Conservation (phyloP, 1,139 yeast genomes). For the Magnusiomyces suaveolens region DNA sequence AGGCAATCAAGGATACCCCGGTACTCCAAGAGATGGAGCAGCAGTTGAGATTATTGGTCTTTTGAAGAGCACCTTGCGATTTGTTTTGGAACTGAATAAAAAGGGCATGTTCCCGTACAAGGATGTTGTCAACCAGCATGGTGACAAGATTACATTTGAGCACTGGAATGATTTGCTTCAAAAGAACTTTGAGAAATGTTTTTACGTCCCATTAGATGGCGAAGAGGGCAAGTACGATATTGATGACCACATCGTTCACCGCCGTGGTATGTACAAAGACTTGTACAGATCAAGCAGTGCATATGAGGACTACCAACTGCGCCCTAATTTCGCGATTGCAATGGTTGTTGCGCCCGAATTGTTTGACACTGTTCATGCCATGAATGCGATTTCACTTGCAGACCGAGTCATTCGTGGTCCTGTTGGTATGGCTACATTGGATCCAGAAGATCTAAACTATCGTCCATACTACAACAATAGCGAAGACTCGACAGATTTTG, state of each 20-base stretch:
- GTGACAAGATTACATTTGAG: conserved; percentile 41
- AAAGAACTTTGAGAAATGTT: conserved; percentile 67
- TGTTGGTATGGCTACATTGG: conserved; percentile 83
- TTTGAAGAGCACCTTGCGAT: conserved; percentile 71
- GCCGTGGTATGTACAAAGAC: conserved; percentile 93
- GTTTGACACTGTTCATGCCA: conserved; percentile 53
- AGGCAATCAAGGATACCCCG: conserved; percentile 80
- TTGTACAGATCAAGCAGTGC: conserved; percentile 71
- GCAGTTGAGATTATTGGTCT: conserved; percentile 88
- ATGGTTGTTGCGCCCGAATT: conserved; percentile 90
- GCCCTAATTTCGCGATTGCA: conserved; percentile 90
- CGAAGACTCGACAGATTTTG: conserved; percentile 74
- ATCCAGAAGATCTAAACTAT: conserved; percentile 85
- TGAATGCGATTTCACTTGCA: conserved; percentile 56
- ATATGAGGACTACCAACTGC: conserved; percentile 84
- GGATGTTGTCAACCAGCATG: conserved; percentile 43
- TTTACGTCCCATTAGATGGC: conserved; percentile 61
- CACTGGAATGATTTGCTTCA: conserved; percentile 68
- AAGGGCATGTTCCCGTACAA: conserved; percentile 44
- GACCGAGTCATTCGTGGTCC: conserved; percentile 76
- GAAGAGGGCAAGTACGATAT: conserved; percentile 45
- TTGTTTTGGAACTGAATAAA: conserved; percentile 52
- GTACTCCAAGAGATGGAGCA: conserved; percentile 97
- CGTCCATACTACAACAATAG: conserved; percentile 79
- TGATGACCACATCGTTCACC: conserved; percentile 57